Evolutionary conservation across 352 stramenopile species (phyloP).

Genomic region (Globisporangium okanoganense): DNA sequence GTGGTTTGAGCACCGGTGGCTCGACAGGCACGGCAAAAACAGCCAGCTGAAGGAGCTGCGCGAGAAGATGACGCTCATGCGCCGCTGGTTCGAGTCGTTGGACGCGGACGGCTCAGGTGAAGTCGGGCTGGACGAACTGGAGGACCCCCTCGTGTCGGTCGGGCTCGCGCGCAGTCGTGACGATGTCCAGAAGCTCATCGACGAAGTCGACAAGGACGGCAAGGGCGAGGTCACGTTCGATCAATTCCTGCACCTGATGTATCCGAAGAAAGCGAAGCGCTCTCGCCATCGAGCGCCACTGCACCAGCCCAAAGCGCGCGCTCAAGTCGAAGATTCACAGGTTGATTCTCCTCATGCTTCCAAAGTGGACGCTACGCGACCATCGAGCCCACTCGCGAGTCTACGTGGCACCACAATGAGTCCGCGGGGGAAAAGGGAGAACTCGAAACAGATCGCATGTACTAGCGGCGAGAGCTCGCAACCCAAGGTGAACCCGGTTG

Average conservation of each 20-base stretch:
- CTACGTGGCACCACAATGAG: background rate
- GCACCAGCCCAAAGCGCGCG: constrained; percentile 38
- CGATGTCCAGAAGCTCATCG: constrained; percentile 73
- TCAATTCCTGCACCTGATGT: constrained; percentile 72
- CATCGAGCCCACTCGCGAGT: constrained; percentile 4
- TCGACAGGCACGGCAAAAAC: constrained; percentile 68
- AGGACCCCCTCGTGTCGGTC: constrained; percentile 86
- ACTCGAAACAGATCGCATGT: background rate
- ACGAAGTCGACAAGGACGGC: constrained; percentile 60
- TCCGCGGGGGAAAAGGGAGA: background rate
- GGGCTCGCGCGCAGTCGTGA: constrained; percentile 68
- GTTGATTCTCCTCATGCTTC: background rate
- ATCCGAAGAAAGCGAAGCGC: constrained; percentile 42
- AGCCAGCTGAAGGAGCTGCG: constrained; percentile 66
- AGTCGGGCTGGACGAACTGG: constrained; percentile 78
- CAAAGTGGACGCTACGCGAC: background rate
- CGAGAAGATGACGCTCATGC: constrained; percentile 63
- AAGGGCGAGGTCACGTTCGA: constrained; percentile 69
- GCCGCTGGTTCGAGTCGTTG: constrained; percentile 87
- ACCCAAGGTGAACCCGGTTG: constrained; percentile 45
- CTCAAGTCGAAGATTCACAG: background rate
- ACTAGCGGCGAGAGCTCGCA: background rate
- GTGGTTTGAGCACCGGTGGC: constrained; percentile 76
- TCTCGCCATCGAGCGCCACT: constrained; percentile 28
- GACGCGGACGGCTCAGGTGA: constrained; percentile 78